Conservation (phyloP, 31 red algal species). For the Odonthalia washingtoniensis region DNA sequence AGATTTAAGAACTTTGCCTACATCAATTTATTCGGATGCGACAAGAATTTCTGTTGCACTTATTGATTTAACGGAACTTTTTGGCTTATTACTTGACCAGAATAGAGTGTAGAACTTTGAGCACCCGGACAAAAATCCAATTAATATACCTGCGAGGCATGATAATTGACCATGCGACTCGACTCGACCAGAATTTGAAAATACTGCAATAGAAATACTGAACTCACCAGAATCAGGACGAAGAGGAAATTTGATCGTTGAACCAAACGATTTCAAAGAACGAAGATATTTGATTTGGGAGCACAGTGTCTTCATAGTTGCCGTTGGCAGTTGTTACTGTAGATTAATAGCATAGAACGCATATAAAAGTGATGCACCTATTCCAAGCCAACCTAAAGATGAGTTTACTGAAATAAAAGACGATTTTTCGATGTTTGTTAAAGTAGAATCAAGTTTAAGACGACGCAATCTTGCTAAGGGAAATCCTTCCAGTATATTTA, state of each 20-base stretch:
- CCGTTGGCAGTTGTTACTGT: conserved; percentile 27
- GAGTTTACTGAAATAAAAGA: conserved; percentile 30
- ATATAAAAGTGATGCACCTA: conserved; percentile 33
- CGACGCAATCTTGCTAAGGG: background rate
- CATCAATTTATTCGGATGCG: conserved; percentile 18
- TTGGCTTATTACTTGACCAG: background rate
- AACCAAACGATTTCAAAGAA: conserved; percentile 1
- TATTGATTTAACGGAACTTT: conserved; percentile 22
- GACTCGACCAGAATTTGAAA: conserved; percentile 11
- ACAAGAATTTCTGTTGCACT: conserved; percentile 18
- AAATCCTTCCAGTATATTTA: conserved; percentile 8
- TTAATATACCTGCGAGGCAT: background rate
- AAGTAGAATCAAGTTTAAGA: background rate
- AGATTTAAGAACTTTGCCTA: conserved; percentile 13
- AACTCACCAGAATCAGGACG: background rate
- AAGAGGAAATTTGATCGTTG: background rate
- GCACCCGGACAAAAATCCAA: background rate
- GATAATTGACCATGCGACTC: conserved; percentile 10
- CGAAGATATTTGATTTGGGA: conserved; percentile 24
- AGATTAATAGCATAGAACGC: conserved; percentile 19
- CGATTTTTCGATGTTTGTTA: background rate
- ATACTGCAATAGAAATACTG: background rate
- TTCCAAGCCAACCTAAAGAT: conserved; percentile 14
- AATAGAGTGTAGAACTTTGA: conserved; percentile 21
- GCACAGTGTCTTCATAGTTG: background rate